Conservation (phyloP, 1,139 yeast species). For the Candida tropicalis region DNA sequence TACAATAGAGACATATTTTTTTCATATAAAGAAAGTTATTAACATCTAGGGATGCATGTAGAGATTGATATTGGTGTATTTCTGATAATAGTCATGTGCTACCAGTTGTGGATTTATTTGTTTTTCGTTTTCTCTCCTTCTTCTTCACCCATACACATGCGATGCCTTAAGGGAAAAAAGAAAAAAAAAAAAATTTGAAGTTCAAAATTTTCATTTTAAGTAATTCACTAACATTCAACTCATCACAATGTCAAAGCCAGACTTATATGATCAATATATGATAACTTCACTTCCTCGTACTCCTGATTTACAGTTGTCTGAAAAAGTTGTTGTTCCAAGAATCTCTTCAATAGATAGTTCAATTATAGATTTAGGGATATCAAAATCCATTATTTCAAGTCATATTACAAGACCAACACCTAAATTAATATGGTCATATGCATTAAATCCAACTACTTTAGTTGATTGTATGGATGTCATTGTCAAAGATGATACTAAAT, state of each 20-base stretch:
- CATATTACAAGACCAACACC: slow-evolving; percentile 82
- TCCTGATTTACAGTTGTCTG: slow-evolving; percentile 33
- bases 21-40: background rate
- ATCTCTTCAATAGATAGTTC: slow-evolving; percentile 27
- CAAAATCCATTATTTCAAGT: slow-evolving; percentile 75
- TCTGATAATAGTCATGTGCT: background rate
- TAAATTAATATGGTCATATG: slow-evolving; percentile 70
- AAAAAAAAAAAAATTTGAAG: background rate
- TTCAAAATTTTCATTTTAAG: background rate
- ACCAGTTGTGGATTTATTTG: slow-evolving; percentile 1
- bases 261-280: slow-evolving; percentile 27
- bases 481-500: slow-evolving; percentile 21
- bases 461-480: slow-evolving; percentile 48
- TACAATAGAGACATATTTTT: background rate
- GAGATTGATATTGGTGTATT: too few relatives aligned
- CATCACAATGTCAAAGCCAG: slow-evolving; percentile 12
- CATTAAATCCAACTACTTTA: slow-evolving; percentile 63
- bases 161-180: background rate
- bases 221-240: background rate
- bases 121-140: background rate
- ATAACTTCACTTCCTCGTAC: slow-evolving; percentile 45
- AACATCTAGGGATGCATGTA: background rate
- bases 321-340: slow-evolving; percentile 36
- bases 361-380: slow-evolving; percentile 62
- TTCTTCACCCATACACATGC: background rate